Evolutionary conservation across 495 filamentous ascomycete genomes (phyloP), one percentile per base, ranked within the genome.

Genomic region (Hypoxylon trugodes): DNA sequence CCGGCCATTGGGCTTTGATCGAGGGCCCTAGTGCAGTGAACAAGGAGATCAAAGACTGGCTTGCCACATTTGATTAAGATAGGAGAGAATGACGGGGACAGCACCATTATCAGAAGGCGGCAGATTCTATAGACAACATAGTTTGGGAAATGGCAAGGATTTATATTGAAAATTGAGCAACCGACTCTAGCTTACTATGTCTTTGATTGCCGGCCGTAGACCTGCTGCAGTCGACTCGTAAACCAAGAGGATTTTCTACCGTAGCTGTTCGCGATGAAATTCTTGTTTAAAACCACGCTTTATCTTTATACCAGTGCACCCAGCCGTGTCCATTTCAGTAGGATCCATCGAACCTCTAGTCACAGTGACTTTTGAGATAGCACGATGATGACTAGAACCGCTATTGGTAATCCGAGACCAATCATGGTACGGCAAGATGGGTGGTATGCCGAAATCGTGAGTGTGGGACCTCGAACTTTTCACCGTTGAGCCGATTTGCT

Each of bases 231-330:
- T 8, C 10, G 6, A 25, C 8, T 24, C 12, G 19, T 33, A 21
- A 48, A 5, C 21, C 16, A 7, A 15, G 9, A n/a, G 18, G n/a
- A 6, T 30, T 30, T 4, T 10, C 28, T 4, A 30, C 28, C 28
- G 25, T 19, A 3, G 33, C 19, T 35, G 25, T 57, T 61, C 43
- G 13, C 33, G 56, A 15, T 61, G 63, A 8, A 61, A 21, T 28
- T 67, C 57, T 26, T 67, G 57, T 16, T 52, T 58, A n/a, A 61
- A 42, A 35, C 53, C 64, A 2, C 52, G 64, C 16, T 61, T 33
- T 7, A 61, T 52, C 25, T 57, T 67, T 10, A 67, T 67, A 1
- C 52, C 57, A 24, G 41, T 26, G 5, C 16, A 16, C 4, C 51
- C 45, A 13, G 58, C 45, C 24, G 19, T n/a, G 7, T 38, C 46